Evolutionary conservation across 2,329 filamentous ascomycete genomes (phyloP).

Genomic region (Westerdykella aurantiaca): DNA sequence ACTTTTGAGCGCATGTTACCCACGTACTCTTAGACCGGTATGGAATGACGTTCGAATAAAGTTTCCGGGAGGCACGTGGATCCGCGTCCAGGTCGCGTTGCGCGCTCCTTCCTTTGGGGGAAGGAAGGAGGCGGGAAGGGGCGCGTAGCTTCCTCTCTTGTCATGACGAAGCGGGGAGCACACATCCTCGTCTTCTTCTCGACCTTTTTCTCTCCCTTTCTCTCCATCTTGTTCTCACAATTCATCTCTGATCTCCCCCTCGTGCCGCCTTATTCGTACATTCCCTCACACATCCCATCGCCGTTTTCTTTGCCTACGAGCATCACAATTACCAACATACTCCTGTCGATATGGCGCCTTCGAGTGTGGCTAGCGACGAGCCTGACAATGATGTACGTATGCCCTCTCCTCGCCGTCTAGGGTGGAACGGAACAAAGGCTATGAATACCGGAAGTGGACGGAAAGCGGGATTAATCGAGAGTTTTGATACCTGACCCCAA

Average conservation of each 20-base stretch:
- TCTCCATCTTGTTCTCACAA: neutral
- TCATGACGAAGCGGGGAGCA: slow-evolving; percentile 1
- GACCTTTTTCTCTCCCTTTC: neutral
- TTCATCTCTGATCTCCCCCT: slow-evolving; percentile 1
- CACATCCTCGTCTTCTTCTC: slow-evolving; percentile 4
- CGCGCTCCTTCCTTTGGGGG: too few relatives aligned
- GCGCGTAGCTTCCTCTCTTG: neutral
- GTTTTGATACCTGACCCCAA: neutral
- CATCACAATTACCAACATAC: too few relatives aligned
- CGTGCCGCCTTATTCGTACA: slow-evolving; percentile 1
- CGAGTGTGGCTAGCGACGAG: slow-evolving; percentile 50
- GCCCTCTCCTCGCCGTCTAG: neutral
- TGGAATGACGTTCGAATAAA: too few relatives aligned
- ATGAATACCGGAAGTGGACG: too few relatives aligned
- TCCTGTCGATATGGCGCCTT: slow-evolving; percentile 32
- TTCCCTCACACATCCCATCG: neutral
- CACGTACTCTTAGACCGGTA: too few relatives aligned
- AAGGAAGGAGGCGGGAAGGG: too few relatives aligned
- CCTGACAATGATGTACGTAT: slow-evolving; percentile 44
- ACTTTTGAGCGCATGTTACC: too few relatives aligned
- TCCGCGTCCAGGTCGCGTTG: too few relatives aligned
- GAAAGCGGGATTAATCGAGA: neutral
- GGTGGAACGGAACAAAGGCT: too few relatives aligned
- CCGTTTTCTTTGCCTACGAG: too few relatives aligned
- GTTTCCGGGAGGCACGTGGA: too few relatives aligned